Conservation (phyloP, 1,284 basidiomycete genomes). For the Ustilago cynodontis region DNA sequence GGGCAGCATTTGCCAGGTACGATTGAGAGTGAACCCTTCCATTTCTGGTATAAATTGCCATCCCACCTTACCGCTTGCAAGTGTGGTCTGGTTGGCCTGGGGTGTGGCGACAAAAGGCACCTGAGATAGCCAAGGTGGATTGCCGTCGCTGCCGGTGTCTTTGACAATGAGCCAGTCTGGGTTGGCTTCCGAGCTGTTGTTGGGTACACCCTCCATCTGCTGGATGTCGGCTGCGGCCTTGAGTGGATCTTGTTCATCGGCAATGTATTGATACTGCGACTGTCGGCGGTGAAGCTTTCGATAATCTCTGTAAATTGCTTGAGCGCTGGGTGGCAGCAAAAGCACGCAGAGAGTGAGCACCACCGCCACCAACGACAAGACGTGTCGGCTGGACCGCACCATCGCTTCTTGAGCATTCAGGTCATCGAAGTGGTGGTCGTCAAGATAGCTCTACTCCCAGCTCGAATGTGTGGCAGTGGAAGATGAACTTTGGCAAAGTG, state of each 20-base stretch:
- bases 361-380: neutral
- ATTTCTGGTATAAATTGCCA: conserved; percentile 51
- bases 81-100: neutral
- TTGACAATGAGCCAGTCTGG: conserved; percentile 45
- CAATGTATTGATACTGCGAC: conserved; percentile 47
- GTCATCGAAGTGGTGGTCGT: neutral
- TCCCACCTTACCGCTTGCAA: conserved; percentile 23
- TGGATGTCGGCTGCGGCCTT: conserved; percentile 50
- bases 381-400: conserved; percentile 2
- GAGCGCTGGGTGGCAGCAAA: neutral
- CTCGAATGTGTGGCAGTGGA: too few species aligned
- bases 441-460: neutral
- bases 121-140: conserved; percentile 39
- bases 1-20: conserved; percentile 43
- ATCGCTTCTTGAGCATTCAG: neutral
- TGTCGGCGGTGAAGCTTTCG: conserved; percentile 19
- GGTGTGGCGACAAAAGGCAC: conserved; percentile 45
- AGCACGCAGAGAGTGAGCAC: conserved; percentile 2
- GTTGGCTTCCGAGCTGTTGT: conserved; percentile 26
- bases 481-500: neutral
- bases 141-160: conserved; percentile 33
- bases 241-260: conserved; percentile 47
- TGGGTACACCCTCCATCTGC: conserved; percentile 34
- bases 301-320: neutral
- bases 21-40: conserved; percentile 57